Evolutionary conservation across 768 basidiomycete species (phyloP).

Genomic region (Mycena polygramma): DNA sequence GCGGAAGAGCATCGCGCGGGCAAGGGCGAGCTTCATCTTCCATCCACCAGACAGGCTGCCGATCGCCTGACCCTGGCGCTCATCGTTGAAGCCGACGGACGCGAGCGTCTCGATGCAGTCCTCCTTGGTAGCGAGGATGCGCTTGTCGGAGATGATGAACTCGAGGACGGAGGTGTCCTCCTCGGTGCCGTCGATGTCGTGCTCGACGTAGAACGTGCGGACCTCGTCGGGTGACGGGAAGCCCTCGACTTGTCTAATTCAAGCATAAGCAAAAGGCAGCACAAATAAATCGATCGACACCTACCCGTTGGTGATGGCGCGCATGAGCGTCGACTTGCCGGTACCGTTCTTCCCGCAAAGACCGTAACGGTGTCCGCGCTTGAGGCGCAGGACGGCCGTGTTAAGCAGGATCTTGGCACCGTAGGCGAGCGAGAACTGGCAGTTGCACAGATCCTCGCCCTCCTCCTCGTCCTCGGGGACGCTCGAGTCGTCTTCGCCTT

Average conservation of each 20-base stretch:
- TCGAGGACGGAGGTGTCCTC: conserved; percentile 90
- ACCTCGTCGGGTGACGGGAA: conserved; percentile 98
- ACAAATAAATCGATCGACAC: conserved; percentile 29
- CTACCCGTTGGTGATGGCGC: conserved; percentile 89
- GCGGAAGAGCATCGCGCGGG: conserved; percentile 97
- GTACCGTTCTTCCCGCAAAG: conserved; percentile 99
- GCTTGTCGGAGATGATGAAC: conserved; percentile 90
- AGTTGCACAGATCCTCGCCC: conserved; percentile 98
- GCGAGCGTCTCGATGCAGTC: conserved; percentile 87
- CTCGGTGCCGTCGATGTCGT: conserved; percentile 97
- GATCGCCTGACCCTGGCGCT: conserved; percentile 87
- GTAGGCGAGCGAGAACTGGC: conserved; percentile 98
- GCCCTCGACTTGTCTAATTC: conserved; percentile 87
- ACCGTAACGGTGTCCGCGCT: conserved; percentile 99
- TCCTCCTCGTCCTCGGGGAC: conserved; percentile 93
- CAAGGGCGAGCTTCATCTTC: conserved; percentile 99
- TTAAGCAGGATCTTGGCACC: conserved; percentile 99
- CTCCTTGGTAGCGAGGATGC: conserved; percentile 75
- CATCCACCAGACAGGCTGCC: conserved; percentile 97
- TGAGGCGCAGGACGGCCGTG: conserved; percentile 95
- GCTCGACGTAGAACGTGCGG: conserved; percentile 99
- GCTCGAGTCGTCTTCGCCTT: conserved; percentile 76
- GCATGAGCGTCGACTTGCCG: conserved; percentile 96
- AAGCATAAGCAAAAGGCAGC: conserved; percentile 32
- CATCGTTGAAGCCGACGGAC: conserved; percentile 92